These are phyloP conservation scores for Colletotrichum chrysophilum DNA, from an alignment of 2,329 filamentous ascomycete species.

Conservation along the genomic window DNA sequence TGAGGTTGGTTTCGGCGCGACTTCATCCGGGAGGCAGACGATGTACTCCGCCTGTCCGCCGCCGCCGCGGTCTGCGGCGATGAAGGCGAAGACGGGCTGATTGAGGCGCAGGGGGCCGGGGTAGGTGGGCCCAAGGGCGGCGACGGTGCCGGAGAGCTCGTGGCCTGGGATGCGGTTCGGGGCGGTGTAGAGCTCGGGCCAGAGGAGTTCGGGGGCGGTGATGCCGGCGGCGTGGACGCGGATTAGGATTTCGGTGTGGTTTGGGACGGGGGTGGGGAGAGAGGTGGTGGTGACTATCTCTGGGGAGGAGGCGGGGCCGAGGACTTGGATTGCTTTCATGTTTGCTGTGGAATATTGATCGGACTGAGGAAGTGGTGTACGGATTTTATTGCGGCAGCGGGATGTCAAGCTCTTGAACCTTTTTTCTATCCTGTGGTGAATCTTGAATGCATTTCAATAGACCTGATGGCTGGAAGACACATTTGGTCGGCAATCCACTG, in stretches of 20 bases:
- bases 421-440: no score
- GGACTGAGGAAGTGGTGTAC: no score
- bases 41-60: slow-evolving; percentile 34
- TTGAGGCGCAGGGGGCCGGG: slow-evolving; percentile 19
- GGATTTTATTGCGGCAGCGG: no score
- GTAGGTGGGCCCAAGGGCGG: slow-evolving; percentile 28
- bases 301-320: slow-evolving; percentile 26
- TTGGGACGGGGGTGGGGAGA: slow-evolving; percentile 23
- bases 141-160: slow-evolving; percentile 38
- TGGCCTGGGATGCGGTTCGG: slow-evolving; percentile 35
- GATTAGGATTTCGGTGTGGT: slow-evolving; percentile 30
- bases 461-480: no score
- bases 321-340: slow-evolving; percentile 37
- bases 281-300: slow-evolving; percentile 19
- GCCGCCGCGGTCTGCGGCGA: slow-evolving; percentile 23
- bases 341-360: slow-evolving; percentile 16
- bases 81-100: slow-evolving; percentile 33
- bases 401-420: no score
- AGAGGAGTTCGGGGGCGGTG: slow-evolving; percentile 37
- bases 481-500: no score
- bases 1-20: slow-evolving; percentile 28
- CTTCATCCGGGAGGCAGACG: slow-evolving; percentile 20
- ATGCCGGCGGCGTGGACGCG: slow-evolving; percentile 36
- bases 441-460: no score
- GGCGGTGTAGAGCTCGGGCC: slow-evolving; percentile 34